Conservation (phyloP, 768 basidiomycete genomes). For the Tricholoma furcatifolium region DNA sequence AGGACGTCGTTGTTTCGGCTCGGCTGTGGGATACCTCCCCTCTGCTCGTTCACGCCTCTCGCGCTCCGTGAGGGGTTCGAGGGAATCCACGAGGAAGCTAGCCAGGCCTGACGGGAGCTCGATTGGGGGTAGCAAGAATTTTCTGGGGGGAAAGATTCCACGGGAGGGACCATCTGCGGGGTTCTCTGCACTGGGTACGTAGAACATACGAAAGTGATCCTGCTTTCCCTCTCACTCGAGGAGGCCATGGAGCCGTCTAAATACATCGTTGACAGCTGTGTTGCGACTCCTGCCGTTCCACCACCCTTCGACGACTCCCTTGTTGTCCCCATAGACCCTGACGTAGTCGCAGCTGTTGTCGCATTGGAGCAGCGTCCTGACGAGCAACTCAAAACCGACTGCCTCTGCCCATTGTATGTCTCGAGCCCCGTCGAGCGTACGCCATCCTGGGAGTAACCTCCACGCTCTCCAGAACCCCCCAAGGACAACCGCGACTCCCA, state of each 20-base stretch:
- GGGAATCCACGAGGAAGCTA: no score
- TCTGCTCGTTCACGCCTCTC: no score
- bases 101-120: no score
- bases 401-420: no score
- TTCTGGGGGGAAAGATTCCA: neutral
- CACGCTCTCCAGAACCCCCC: no score
- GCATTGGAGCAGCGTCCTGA: slow-evolving; percentile 10
- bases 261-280: slow-evolving; percentile 23
- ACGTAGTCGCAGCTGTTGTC: neutral
- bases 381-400: slow-evolving; percentile 34
- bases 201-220: slow-evolving; percentile 24
- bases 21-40: no score
- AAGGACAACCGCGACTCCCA: slow-evolving; percentile 26
- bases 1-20: no score
- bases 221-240: neutral
- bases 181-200: slow-evolving; percentile 34
- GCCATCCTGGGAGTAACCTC: slow-evolving; percentile 26
- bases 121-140: slow-evolving; percentile 1
- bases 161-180: slow-evolving; percentile 13
- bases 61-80: no score
- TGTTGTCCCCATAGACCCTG: slow-evolving; percentile 27
- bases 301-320: slow-evolving; percentile 37
- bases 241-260: slow-evolving; percentile 25
- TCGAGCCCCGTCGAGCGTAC: slow-evolving; percentile 6
- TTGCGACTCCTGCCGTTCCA: slow-evolving; percentile 28